Base-by-base conservation (phyloP, 441 rosid species). In the Adansonia rubrostipa region DNA sequence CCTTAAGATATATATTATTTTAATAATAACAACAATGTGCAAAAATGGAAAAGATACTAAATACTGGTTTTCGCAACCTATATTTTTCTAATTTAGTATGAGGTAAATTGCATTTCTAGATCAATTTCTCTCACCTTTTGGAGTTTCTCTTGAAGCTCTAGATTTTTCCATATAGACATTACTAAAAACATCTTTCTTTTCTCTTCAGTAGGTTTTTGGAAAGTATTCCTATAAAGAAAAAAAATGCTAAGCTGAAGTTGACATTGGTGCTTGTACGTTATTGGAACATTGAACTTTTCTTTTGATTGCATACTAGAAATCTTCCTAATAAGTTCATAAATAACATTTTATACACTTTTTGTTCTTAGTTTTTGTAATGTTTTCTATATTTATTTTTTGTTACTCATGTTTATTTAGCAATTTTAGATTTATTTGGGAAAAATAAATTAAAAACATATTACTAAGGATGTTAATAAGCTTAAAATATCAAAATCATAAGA, bases 61-160 rank as follows among this genome's bases (percentile, higher is more conserved):
- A 9, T 22, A 1, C 75, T 57, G 14, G 67, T 53, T 77, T 78
- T 10, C 63, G 66, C 5, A 47, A 60, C 51, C 10, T 83, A 91
- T 94, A 91, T 85, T 85, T 82, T 89, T 36, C 57, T 81, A 56
- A 84, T 87, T 86, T 91, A 93, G 77, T 86, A 92, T 48, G 81
- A 78, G 76, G 89, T 60, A 42, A 87, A 84, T 58, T 83, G 87
- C 62, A 73, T 76, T 76, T 92, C 96, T 74, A 79, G 77, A 71
- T 92, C 86, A 79, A 80, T 82, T 80, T 88, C 89, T 83, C 85
- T 87, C 80, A 93, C 73, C 79, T 87, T 88, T 54, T 80, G 86
- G 60, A 90, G 82, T 85, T 87, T 92, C 77, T 81, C 90, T 78
- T 63, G 84, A 80, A 89, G 88, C 71, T 81, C 91, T 63, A 90